Percentiles rank a stretch among this genome's conserved stretches.
These are phyloP conservation scores for Jamesozyma spencerorum DNA, from an alignment of 805 yeast species.

Conservation along the genomic window DNA sequence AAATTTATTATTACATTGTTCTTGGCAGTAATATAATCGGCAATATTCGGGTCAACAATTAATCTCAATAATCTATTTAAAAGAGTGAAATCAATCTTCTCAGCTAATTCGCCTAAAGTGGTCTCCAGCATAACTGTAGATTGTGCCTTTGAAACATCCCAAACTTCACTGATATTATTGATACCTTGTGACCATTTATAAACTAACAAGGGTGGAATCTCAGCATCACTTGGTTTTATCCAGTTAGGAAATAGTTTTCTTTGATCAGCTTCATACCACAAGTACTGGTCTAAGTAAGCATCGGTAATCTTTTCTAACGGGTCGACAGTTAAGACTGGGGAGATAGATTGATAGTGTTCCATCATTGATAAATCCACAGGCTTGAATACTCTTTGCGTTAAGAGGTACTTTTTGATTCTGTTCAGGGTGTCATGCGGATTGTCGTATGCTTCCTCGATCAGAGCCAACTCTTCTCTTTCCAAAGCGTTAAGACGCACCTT, in stretches of 20 bases:
- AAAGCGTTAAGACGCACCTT: constrained; percentile 71
- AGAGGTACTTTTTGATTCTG: constrained; percentile 68
- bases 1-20: constrained; percentile 73
- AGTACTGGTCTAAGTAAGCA: constrained; percentile 88
- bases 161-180: constrained; percentile 65
- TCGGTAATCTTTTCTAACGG: constrained; percentile 93
- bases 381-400: constrained; percentile 87
- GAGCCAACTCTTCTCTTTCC: constrained; percentile 85
- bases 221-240: constrained; percentile 92
- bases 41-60: constrained; percentile 80
- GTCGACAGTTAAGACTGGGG: constrained; percentile 82
- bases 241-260: constrained; percentile 85
- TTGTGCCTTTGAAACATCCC: constrained; percentile 72
- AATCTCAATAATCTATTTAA: constrained; percentile 72
- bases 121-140: constrained; percentile 81
- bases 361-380: constrained; percentile 82
- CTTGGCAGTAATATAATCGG: constrained; percentile 89
- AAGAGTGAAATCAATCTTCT: constrained; percentile 81
- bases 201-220: constrained; percentile 82
- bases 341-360: constrained; percentile 76
- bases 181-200: constrained; percentile 93
- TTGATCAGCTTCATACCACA: constrained; percentile 93
- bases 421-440: constrained; percentile 90
- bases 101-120: constrained; percentile 57
- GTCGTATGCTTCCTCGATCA: constrained; percentile 94